Conservation (phyloP, 164 flowering plant species). For the Vitis rotundifolia region DNA sequence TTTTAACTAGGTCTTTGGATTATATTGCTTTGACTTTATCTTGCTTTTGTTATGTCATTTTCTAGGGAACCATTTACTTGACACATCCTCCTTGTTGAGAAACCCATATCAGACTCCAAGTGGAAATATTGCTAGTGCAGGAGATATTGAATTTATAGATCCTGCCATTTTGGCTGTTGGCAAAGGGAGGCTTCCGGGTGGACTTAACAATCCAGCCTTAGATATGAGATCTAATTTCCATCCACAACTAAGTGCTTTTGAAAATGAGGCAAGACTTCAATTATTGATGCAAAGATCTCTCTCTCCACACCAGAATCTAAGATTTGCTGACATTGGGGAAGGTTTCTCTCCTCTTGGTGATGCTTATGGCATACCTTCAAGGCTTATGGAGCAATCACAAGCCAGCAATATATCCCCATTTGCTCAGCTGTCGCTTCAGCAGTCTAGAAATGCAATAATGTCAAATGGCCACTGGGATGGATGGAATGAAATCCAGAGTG, state of each 20-base stretch:
- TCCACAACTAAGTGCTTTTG: constrained; percentile 44
- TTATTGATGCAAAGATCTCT: constrained; percentile 70
- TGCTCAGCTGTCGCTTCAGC: constrained; percentile 56
- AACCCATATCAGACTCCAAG: constrained; percentile 41
- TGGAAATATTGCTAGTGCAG: constrained; percentile 35
- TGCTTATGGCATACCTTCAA: constrained; percentile 48
- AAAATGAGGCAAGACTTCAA: constrained; percentile 68
- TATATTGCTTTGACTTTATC: background rate
- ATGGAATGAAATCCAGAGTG: constrained; percentile 64
- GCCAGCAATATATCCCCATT: constrained; percentile 46
- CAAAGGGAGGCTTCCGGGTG: constrained; percentile 64
- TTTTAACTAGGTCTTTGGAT: background rate
- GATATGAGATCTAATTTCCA: constrained; percentile 51
- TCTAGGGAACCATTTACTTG: constrained; percentile 44
- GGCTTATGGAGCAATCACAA: constrained; percentile 61
- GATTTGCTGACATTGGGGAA: constrained; percentile 52
- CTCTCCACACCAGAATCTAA: constrained; percentile 52
- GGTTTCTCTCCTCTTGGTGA: constrained; percentile 42
- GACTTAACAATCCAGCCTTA: constrained; percentile 40
- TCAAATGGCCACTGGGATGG: constrained; percentile 76
- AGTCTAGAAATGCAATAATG: constrained; percentile 49
- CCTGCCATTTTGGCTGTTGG: constrained; percentile 89
- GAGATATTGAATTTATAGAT: constrained; percentile 65
- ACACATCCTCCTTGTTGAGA: constrained; percentile 39
- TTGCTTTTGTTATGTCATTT: background rate